These are phyloP conservation scores for Mycena amicta DNA, from an alignment of 768 basidiomycete genomes.

Conservation along the genomic window DNA sequence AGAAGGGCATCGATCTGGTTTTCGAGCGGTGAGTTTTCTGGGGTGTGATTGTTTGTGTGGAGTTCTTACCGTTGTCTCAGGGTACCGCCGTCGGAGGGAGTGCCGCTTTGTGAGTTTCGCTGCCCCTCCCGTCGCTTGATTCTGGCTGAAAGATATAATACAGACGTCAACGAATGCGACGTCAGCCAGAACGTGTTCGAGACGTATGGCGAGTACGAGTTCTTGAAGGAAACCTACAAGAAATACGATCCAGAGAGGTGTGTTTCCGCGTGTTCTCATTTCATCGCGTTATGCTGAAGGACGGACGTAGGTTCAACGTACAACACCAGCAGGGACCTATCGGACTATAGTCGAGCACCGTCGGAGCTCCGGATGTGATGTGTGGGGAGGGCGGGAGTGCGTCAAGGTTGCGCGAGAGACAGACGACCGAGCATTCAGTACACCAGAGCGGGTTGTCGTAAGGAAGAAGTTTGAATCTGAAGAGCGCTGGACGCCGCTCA, in stretches of 20 bases:
- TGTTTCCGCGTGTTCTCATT: background rate
- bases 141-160: background rate
- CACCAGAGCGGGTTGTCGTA: too few species aligned
- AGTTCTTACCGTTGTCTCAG: too few species aligned
- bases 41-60: too few species aligned
- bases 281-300: background rate
- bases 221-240: slow-evolving; percentile 12
- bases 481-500: too few species aligned
- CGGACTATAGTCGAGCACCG: background rate
- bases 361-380: too few species aligned
- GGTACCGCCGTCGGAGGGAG: background rate
- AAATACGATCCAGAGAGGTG: slow-evolving; percentile 23
- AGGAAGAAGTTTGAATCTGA: too few species aligned
- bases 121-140: background rate
- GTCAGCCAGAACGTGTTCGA: slow-evolving; percentile 14
- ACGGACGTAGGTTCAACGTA: background rate
- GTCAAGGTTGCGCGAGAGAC: too few species aligned
- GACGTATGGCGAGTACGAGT: slow-evolving; percentile 16
- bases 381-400: too few species aligned
- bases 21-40: background rate
- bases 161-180: slow-evolving; percentile 15
- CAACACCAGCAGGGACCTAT: background rate
- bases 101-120: background rate
- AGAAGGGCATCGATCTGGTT: background rate
- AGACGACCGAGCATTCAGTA: too few species aligned